Evolutionary conservation across 2,329 filamentous ascomycete genomes (phyloP).

Genomic region (Allantophomopsis lycopodina): DNA sequence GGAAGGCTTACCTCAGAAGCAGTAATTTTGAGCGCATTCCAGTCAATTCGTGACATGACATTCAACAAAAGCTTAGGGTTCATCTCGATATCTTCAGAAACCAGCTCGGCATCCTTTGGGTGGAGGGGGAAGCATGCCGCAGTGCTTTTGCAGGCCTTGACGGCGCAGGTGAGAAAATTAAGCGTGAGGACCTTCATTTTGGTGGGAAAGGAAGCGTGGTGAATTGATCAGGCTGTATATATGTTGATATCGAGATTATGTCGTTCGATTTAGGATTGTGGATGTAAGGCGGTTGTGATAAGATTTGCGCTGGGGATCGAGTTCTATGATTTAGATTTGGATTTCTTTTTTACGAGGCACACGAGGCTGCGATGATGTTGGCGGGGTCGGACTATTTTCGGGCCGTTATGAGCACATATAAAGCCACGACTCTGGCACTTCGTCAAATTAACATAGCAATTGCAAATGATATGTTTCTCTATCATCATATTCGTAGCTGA

Average conservation of each 20-base stretch:
- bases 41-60: conserved; percentile 77
- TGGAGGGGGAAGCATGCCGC: conserved; percentile 78
- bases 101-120: conserved; percentile 82
- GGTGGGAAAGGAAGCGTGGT: neutral
- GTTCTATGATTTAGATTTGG: neutral
- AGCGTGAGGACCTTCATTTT: conserved; percentile 88
- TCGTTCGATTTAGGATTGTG: too few relatives aligned
- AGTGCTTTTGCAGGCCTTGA: conserved; percentile 83
- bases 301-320: neutral
- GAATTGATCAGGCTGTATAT: too few relatives aligned
- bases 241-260: too few relatives aligned
- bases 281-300: too few relatives aligned
- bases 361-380: too few relatives aligned
- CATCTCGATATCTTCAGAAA: conserved; percentile 68
- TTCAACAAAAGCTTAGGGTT: conserved; percentile 74
- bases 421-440: too few relatives aligned
- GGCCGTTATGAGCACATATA: too few relatives aligned
- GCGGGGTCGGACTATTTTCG: too few relatives aligned
- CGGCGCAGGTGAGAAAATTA: conserved; percentile 93
- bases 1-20: conserved; percentile 55
- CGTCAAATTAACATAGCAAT: too few relatives aligned
- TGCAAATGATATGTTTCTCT: too few relatives aligned
- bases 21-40: conserved; percentile 64
- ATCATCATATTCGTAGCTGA: too few relatives aligned
- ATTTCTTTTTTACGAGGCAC: too few relatives aligned